These are phyloP conservation scores for Cryptosporidium felis DNA, from an alignment of 169 alveolate genomes.

Conservation along the genomic window DNA sequence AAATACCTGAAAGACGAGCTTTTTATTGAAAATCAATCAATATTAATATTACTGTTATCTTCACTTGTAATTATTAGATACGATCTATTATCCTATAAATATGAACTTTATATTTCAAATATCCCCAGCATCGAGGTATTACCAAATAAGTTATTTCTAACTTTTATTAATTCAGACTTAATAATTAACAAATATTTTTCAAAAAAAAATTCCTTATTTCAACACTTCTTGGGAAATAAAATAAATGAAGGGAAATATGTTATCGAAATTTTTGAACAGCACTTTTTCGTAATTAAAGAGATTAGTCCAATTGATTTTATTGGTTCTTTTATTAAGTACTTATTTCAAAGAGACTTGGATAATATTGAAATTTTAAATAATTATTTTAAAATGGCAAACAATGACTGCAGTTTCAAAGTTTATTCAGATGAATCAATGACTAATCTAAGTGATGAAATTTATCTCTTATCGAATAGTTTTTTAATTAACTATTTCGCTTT, in stretches of 20 bases:
- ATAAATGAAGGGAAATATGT: not conserved
- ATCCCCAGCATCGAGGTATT: conserved; percentile 1
- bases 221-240: not conserved
- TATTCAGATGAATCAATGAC: not conserved
- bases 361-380: conserved; percentile 6
- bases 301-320: conserved; percentile 3
- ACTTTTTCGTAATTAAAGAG: conserved; percentile 8
- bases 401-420: not conserved
- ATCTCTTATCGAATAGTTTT: not conserved
- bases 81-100: not conserved
- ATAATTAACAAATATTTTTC: conserved; percentile 45
- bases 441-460: not conserved
- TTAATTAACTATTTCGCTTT: conserved; percentile 3
- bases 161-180: conserved; percentile 26
- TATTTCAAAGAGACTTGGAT: not conserved
- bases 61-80: conserved; percentile 19
- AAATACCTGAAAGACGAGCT: conserved; percentile 22
- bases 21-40: conserved; percentile 50
- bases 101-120: conserved; percentile 2
- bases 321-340: not conserved
- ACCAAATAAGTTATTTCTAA: conserved; percentile 25
- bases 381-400: not conserved
- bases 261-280: conserved; percentile 1
- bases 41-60: conserved; percentile 17
- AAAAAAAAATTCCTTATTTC: not conserved